Evolutionary conservation across 805 yeast species (phyloP).

Genomic region (Kodamaea hsintzibuensis): DNA sequence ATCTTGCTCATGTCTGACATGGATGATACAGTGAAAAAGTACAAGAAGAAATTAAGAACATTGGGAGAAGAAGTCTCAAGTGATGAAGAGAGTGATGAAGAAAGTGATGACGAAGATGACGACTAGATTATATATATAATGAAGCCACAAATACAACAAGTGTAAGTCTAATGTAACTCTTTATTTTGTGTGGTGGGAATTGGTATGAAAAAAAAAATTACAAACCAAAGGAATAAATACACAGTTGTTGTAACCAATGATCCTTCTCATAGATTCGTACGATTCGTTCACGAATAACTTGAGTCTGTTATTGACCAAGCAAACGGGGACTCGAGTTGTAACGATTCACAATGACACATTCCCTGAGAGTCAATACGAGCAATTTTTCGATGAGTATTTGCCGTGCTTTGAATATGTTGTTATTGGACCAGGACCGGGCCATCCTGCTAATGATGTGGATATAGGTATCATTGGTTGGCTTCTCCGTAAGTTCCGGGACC

Average conservation of each 20-base stretch:
- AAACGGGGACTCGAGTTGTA: constrained; percentile 50
- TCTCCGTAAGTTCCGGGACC: constrained; percentile 21
- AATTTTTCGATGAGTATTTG: constrained; percentile 43
- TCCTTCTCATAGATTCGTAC: constrained; percentile 85
- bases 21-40: constrained; percentile 63
- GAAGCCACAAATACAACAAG: constrained; percentile 15
- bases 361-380: constrained; percentile 26
- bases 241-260: constrained; percentile 31
- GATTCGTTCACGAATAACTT: constrained; percentile 93
- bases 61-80: constrained; percentile 66
- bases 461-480: constrained; percentile 75
- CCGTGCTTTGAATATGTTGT: constrained; percentile 70
- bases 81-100: constrained; percentile 70
- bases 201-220: neutral
- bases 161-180: neutral
- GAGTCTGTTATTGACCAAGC: constrained; percentile 55
- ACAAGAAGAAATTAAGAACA: constrained; percentile 51
- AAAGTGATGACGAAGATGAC: constrained; percentile 56
- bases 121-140: no score
- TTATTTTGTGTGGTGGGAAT: neutral
- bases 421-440: constrained; percentile 98
- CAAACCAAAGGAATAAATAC: neutral
- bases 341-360: constrained; percentile 67
- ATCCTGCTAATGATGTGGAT: constrained; percentile 63
- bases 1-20: constrained; percentile 75